Base-by-base conservation (phyloP, 805 yeast genomes). In the Suhomyces sp. region DNA sequence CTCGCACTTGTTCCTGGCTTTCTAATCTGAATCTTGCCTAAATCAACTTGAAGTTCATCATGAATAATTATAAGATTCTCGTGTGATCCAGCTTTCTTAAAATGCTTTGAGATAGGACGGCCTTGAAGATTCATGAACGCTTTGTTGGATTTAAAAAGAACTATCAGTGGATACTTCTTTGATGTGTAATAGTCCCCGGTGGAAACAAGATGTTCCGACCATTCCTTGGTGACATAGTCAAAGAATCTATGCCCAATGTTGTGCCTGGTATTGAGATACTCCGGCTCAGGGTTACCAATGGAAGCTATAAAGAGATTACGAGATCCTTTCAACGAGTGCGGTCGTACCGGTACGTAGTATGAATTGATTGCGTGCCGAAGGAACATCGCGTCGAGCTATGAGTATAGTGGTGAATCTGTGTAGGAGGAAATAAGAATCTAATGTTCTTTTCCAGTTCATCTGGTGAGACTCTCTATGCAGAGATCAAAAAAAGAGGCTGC, bases 41-140 rank as follows among this genome's bases (percentile, higher is more conserved):
- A 45, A 0, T 73, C 74, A 10, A 80, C 53, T 40, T 79, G 81
- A 28, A 88, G 54, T 46, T 90, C 97, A 54, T 90, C 97, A 53
- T 86, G 95, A 1, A 88, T 49, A 0, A 88, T 73, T 2, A 88
- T 68, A 39, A 79, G 39, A 27, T 31, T 13, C 6, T 45, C 59
- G 2, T 74, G 66, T 32, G 67, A 52, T 40, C 35, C 29, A 48
- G 50, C 5, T 35, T 57, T 50, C n/a, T 54, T 48, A 78, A 79
- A 79, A 7, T 72, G 61, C 11, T 68, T 71, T 6, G 58, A 48
- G 1, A 84, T 63, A 0, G 79, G 72, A n/a, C 56, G 51, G 0
- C 95, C 95, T 42, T 82, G 79, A 1, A 72, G 36, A 53, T 88
- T 88, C 93, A 88, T 88, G 44, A 56, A 79, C 2, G 76, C 64